phyloP scores from a whole-genome alignment of 129 eudicot species.

The Centrapalus pauciflorus region DNA sequence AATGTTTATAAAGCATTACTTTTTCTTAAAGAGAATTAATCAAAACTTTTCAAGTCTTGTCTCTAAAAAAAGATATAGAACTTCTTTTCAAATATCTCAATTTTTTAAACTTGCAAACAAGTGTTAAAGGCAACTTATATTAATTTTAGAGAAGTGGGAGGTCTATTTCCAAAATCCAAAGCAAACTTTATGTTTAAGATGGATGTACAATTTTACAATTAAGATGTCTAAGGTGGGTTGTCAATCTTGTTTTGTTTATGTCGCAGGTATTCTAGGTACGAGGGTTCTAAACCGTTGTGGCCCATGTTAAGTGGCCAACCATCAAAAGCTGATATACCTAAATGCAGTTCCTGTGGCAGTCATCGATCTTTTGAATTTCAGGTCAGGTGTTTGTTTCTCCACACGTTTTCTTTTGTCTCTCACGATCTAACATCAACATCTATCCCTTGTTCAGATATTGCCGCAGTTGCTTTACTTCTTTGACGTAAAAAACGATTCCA shows the following conservation, averaged over 20 bases:
- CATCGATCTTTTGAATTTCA: slow-evolving; percentile 63
- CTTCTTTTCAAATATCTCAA: too few relatives aligned
- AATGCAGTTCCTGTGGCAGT: slow-evolving; percentile 58
- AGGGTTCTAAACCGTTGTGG: slow-evolving; percentile 65
- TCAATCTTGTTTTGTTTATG: not conserved
- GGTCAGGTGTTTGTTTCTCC: slow-evolving; percentile 29
- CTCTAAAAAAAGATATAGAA: too few relatives aligned
- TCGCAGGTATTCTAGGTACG: slow-evolving; percentile 51
- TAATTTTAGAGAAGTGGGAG: too few relatives aligned
- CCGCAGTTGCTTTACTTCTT: slow-evolving; percentile 84
- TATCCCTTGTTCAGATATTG: slow-evolving; percentile 49
- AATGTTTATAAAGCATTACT: too few relatives aligned
- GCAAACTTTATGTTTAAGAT: too few relatives aligned
- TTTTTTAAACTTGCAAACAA: too few relatives aligned
- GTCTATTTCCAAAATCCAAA: too few relatives aligned
- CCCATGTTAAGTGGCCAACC: slow-evolving; percentile 81
- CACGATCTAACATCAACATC: not conserved
- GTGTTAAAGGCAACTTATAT: too few relatives aligned
- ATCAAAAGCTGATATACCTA: slow-evolving; percentile 60
- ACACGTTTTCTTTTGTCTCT: not conserved
- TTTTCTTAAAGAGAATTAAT: too few relatives aligned
- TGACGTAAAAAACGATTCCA: slow-evolving; percentile 43
- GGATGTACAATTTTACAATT: too few relatives aligned
- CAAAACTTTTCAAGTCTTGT: too few relatives aligned
- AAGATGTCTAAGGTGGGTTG: not conserved